Percentiles rank a stretch among this genome's conserved stretches.
Evolutionary conservation across 768 basidiomycete genomes (phyloP).

Genomic region (Scleroderma citrinum): DNA sequence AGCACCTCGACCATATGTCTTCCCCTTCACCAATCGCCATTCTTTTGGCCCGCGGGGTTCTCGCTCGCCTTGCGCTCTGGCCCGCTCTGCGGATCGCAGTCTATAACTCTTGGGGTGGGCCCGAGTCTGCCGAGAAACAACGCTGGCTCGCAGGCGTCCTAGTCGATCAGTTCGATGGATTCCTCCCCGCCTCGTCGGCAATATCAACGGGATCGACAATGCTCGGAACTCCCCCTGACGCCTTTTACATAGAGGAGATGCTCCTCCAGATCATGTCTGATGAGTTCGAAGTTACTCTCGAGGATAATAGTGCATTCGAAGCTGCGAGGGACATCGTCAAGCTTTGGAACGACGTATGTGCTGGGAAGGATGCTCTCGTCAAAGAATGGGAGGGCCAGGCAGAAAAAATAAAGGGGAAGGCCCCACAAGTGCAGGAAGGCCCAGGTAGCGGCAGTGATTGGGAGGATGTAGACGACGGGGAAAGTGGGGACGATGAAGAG

Average conservation of each 20-base stretch:
- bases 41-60: constrained; percentile 81
- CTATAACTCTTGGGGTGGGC: constrained; percentile 82
- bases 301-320: constrained; percentile 75
- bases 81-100: constrained; percentile 82
- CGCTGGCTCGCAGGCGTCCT: constrained; percentile 81
- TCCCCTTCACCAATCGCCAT: constrained; percentile 43
- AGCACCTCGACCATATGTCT: not conserved
- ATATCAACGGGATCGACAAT: not conserved
- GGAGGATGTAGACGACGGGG: constrained; percentile 45
- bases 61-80: constrained; percentile 82
- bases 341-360: constrained; percentile 54
- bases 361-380: constrained; percentile 44
- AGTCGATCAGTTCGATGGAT: constrained; percentile 62
- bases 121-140: constrained; percentile 62
- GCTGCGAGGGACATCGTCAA: constrained; percentile 69
- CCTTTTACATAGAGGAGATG: constrained; percentile 73
- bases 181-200: not conserved
- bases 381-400: constrained; percentile 58
- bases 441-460: constrained; percentile 38
- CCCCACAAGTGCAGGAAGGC: constrained; percentile 37
- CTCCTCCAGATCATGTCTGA: constrained; percentile 81
- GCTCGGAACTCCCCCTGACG: constrained; percentile 39
- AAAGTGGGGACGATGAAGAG: constrained; percentile 18
- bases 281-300: constrained; percentile 79
- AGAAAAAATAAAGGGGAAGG: constrained; percentile 50